Evolutionary conservation across 345 rosid species (phyloP), one percentile per base, ranked within the genome.

Genomic region (Rhodamnia rubescens): DNA sequence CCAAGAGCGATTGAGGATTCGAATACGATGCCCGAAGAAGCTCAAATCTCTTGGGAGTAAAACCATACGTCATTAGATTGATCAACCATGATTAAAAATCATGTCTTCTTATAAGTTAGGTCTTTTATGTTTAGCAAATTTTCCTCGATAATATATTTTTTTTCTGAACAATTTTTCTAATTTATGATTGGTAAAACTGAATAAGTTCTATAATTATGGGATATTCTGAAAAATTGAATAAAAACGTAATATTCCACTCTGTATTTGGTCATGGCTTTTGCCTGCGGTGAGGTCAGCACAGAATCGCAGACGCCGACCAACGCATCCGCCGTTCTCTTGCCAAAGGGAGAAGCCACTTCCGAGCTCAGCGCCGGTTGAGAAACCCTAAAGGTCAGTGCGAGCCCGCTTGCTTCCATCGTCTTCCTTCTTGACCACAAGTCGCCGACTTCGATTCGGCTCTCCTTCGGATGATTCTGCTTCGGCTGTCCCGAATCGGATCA

Each of bases 61-160:
- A 15, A 29, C 0, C 0, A 0, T 61, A 7, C 0, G 21, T 0
- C 0, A 61, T 59, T 0, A 0, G 2, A 58, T 0, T 58, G 11
- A n/a, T 12, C 0, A 58, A 0, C 0, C 1, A n/a, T 0, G 1
- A 0, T 29, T 15, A 64, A 16, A 64, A 29, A n/a, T 64, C 29
- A 53, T 15, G 6, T 8, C 12, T 16, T 64, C 36, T 0, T 16
- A 32, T 32, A 64, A 32, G 36, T 32, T 32, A 8, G 0, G 0
- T 0, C 1, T n/a, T 64, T 64, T n/a, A n/a, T n/a, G n/a, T n/a
- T n/a, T n/a, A n/a, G n/a, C n/a, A n/a, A n/a, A n/a, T n/a, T n/a
- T n/a, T n/a, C n/a, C n/a, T n/a, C n/a, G n/a, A n/a, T n/a, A n/a
- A n/a, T n/a, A n/a, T n/a, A n/a, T n/a, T 64, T n/a, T 27, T 27